A percentile compares a stretch with the other conserved stretches of the same genome.
Conservation (phyloP, 192 early-diverging fungal genomes). For the Backusella tuberculispora region DNA sequence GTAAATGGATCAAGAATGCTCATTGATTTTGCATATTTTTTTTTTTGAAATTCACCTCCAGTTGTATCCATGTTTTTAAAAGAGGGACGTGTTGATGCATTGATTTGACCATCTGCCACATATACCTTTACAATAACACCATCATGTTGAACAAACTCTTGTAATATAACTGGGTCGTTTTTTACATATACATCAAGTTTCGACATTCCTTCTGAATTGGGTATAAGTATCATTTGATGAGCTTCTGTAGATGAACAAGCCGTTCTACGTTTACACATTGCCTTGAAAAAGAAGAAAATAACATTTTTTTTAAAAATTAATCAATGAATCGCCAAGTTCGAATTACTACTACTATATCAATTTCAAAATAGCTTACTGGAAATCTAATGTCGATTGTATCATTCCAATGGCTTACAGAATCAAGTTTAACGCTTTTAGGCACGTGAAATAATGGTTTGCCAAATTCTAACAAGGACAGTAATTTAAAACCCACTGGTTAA, state of each 20-base stretch:
- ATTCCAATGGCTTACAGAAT: conserved; percentile 5
- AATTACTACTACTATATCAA: background rate
- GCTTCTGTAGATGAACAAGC: conserved; percentile 43
- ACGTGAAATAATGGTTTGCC: conserved; percentile 20
- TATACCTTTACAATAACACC: conserved; percentile 44
- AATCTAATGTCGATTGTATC: conserved; percentile 21
- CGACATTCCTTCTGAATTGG: conserved; percentile 9
- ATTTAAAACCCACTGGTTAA: background rate
- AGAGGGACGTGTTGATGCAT: conserved; percentile 36
- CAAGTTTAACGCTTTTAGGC: conserved; percentile 10
- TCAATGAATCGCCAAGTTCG: too few species aligned
- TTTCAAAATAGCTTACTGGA: conserved; percentile 20
- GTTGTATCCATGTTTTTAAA: conserved; percentile 28
- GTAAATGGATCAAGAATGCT: background rate
- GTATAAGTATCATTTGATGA: conserved; percentile 42
- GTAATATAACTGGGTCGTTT: conserved; percentile 38
- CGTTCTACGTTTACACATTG: conserved; percentile 38
- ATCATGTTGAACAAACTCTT: conserved; percentile 46
- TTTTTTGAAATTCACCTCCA: background rate
- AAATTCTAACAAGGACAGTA: background rate
- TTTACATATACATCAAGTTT: conserved; percentile 15
- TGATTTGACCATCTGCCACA: conserved; percentile 31
- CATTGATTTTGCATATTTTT: background rate
- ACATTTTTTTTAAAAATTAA: background rate
- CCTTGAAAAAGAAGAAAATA: conserved; percentile 13